Conservation (phyloP, 768 basidiomycete genomes). For the Trametes coccinea region DNA sequence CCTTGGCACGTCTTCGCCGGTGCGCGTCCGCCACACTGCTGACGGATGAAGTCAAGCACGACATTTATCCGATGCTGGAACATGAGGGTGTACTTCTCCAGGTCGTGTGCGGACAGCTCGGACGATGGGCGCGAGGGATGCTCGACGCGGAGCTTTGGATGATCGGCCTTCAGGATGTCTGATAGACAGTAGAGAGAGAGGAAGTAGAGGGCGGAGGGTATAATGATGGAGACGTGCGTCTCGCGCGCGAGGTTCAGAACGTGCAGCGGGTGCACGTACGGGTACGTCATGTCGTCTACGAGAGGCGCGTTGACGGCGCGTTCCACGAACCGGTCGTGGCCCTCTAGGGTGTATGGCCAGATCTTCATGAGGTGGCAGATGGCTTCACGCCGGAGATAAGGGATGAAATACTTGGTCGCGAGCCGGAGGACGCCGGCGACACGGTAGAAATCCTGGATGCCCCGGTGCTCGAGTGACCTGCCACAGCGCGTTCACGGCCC, state of each 20-base stretch:
- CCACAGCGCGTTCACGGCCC: background rate
- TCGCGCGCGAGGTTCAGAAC: conserved; percentile 57
- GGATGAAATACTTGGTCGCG: conserved; percentile 60
- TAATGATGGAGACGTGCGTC: conserved; percentile 44
- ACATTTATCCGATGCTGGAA: conserved; percentile 54
- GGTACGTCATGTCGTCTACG: conserved; percentile 50
- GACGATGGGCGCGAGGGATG: conserved; percentile 54
- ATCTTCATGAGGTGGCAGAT: conserved; percentile 49
- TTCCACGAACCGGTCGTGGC: conserved; percentile 58
- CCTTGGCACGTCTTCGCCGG: conserved; percentile 2
- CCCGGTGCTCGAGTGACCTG: conserved; percentile 38
- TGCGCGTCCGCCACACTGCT: conserved; percentile 36
- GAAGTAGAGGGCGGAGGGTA: conserved; percentile 57
- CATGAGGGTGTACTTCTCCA: conserved; percentile 56
- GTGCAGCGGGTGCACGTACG: conserved; percentile 59
- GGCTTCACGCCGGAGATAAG: conserved; percentile 50
- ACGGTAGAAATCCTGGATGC: conserved; percentile 53
- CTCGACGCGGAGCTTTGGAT: conserved; percentile 50
- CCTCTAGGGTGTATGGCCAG: conserved; percentile 55
- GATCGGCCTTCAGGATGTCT: conserved; percentile 49
- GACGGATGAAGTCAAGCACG: conserved; percentile 50
- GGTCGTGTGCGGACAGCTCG: conserved; percentile 40
- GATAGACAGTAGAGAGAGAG: conserved; percentile 56
- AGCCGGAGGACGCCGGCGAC: conserved; percentile 60
- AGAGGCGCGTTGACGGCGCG: conserved; percentile 44